phyloP scores from a whole-genome alignment of 345 rosid species.

The Eucalyptus pauciflora region DNA sequence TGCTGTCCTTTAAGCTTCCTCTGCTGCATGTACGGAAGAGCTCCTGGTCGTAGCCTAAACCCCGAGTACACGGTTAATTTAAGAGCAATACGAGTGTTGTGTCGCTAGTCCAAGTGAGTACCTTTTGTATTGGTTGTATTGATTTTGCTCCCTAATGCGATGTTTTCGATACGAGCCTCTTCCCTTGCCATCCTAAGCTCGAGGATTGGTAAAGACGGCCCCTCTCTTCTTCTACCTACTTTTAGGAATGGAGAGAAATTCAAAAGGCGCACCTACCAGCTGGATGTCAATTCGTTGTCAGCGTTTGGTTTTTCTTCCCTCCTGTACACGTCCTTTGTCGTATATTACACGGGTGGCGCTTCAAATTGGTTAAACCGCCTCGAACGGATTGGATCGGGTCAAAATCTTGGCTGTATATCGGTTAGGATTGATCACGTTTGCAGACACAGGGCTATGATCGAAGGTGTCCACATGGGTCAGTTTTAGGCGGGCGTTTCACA shows the following conservation, averaged over 20 bases:
- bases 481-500: background rate
- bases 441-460: background rate
- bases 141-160: background rate
- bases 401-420: background rate
- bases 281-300: background rate
- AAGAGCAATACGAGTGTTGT: background rate
- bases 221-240: background rate
- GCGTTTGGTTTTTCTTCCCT: background rate
- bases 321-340: background rate
- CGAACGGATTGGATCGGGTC: background rate
- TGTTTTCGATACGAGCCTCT: background rate
- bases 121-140: background rate
- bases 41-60: background rate
- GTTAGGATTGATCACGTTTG: background rate
- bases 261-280: background rate
- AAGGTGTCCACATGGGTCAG: background rate
- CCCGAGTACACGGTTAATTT: background rate
- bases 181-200: background rate
- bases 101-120: background rate
- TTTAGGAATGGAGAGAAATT: background rate
- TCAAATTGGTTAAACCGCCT: background rate
- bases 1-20: background rate
- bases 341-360: background rate
- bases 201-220: background rate
- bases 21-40: background rate